Evolutionary conservation across 2,329 filamentous ascomycete species (phyloP).

Genomic region (Cytospora piceicola): DNA sequence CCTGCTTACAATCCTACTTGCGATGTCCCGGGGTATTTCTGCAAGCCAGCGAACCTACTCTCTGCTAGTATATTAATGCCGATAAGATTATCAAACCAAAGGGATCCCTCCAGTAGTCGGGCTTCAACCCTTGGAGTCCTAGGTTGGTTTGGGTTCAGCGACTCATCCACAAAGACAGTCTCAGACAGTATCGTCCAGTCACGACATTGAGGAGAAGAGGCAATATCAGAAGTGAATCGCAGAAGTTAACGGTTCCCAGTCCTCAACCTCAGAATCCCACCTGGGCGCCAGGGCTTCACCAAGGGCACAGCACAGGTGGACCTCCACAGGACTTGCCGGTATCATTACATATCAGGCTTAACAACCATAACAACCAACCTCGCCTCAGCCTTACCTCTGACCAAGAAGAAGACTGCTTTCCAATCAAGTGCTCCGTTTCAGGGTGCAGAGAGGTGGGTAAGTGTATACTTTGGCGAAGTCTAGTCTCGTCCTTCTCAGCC

Average conservation of each 20-base stretch:
- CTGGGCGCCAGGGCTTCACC: neutral
- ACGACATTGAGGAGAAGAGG: neutral
- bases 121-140: conserved; percentile 6
- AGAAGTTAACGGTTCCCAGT: neutral
- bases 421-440: neutral
- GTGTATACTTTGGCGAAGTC: conserved; percentile 16
- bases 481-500: conserved; percentile 21
- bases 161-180: neutral
- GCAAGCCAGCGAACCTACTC: neutral
- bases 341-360: neutral
- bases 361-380: neutral
- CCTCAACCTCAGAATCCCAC: neutral
- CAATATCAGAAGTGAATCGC: neutral
- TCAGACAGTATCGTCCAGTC: neutral
- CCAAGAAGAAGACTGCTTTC: neutral
- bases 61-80: neutral
- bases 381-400: conserved; percentile 6
- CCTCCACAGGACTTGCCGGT: neutral
- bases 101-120: conserved; percentile 24
- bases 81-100: conserved; percentile 11
- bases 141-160: conserved; percentile 7
- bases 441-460: conserved; percentile 5
- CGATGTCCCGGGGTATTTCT: too few species aligned
- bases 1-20: neutral
- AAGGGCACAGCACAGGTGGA: neutral